Evolutionary conservation across 306 rosid species (phyloP), one percentile per base, ranked within the genome.

Genomic region (Malus sylvestris): DNA sequence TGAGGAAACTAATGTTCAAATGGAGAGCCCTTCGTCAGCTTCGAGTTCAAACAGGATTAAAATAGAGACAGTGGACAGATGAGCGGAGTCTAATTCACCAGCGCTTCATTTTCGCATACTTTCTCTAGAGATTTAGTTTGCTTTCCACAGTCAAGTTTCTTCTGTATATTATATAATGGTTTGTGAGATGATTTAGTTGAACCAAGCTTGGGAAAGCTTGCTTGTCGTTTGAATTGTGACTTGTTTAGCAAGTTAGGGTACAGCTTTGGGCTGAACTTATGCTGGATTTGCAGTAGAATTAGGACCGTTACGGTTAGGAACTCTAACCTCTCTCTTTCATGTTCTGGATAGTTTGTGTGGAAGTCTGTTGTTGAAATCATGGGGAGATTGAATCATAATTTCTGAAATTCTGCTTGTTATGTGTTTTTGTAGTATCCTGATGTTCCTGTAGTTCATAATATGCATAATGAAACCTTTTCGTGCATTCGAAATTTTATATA

Each of bases 241-340:
- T 68, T 74, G 68, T 30, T 59, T 58, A 27, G 68, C 53, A 59
- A 76, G 44, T 62, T 74, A 77, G 44, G 70, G 89, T 89, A 89
- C 93, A 92, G 96, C 82, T 85, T 81, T 72, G 88, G 82, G 96
- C 96, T 92, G 97, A 91, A 88, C 82, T 70, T 78, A 46, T 76
- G 71, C 76, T 78, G 66, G 78, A 64, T 76, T 71, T 83, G 79
- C 73, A 75, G 70, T 77, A 40, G 22, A 25, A 8, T 8, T 57
- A 57, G 61, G 53, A 46, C 53, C 7, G 6, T 49, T 2, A 49
- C 8, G 20, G 53, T 79, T 73, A 64, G 58, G 71, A 84, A 67
- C 60, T 82, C 85, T 82, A 79, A 70, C 83, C 71, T 4, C 8
- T 49, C 64, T 49, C 16, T 33, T 32, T 60, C 76, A 61, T 61